Base-by-base conservation (phyloP, 2,329 filamentous ascomycete species). In the Verticillium nonalfalfae region DNA sequence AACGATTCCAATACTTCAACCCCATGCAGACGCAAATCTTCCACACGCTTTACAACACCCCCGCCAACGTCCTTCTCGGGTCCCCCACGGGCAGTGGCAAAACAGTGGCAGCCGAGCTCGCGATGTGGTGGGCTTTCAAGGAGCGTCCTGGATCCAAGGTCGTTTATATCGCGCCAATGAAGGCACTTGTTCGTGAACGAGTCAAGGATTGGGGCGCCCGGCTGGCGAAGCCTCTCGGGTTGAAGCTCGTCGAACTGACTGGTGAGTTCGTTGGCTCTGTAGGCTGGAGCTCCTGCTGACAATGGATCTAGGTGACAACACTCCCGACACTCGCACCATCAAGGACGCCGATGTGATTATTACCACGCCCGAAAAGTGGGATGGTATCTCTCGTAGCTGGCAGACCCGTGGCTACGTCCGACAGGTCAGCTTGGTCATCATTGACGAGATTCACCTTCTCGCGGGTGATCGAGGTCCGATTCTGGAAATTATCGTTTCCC, bases 1-100 rank as follows among this genome's bases (percentile, higher is more conserved):
- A 94, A 72, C 86, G 93, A 36, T 99, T 99, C 74, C 89, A 95
- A 66, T 99, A 89, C 75, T 99, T 99, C 82, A 99, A 99, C 71
- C 95, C 95, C 0, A 98, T 99, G 96, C 95, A 99, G 75, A 98
- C 95, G 0, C 95, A 99, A 71, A 92, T 99, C 59, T 99, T 99
- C 76, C 95, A 99, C 70, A 94, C 92, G 14, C 84, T 99, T 38
- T 99, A 99, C 67, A 90, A 98, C 72, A 97, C 95, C 0, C 76
- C 90, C 7, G 89, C 91, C 56, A 99, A 99, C 71, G 93, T 99
- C 4, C 83, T 99, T 3, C 84, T 99, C 9, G 95, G 96, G 7
- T 98, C 95, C 2, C 96, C 95, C 0, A 99, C 96, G 0, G 95
- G 95, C 62, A 97, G 93, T 81, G 95, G 95, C 62, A 99, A 99